Base-by-base conservation (phyloP, 768 basidiomycete species). In the Kwoniella shandongensis region DNA sequence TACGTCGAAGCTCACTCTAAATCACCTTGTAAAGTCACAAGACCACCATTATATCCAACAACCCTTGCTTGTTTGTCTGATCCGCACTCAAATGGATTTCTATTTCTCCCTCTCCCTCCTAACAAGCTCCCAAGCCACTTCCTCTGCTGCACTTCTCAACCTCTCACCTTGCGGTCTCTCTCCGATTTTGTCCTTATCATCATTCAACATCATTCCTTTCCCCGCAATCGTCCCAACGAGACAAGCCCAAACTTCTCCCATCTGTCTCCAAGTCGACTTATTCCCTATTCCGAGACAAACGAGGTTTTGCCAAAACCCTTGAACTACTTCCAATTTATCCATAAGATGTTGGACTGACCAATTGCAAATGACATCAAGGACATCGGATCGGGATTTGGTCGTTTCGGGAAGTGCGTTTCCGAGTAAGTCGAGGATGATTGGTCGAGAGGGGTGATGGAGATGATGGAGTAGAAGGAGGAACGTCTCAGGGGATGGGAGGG, bases 251-350 rank as follows among this genome's bases (percentile, higher is more conserved):
- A 54, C 59, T 32, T 51, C 49, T 0, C 54, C 53, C 29, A 61
- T 22, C 20, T 61, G 47, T 39, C 27, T 56, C 59, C 59, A 63
- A 0, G 44, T 48, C 17, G 23, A 35, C 25, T 26, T 13, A 18
- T 38, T 15, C 5, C 44, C 29, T 22, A 63, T 38, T 15, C 61
- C 61, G 4, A 63, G 42, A 27, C 32, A 35, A 41, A 51, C 53
- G 4, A 63, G 22, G 44, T 63, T 63, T 38, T 57, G 40, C 61
- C 61, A 63, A 5, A 63, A 39, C 1, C 61, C 61, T 27, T 63
- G 61, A n/a, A 63, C 10, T 11, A 26, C 26, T 20, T 49, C 51
- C 13, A 63, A 18, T 23, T n/a, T 45, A 3, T 20, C 27, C 51
- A 62, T 56, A n/a, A 62, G 46, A 17, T 62, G 44, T 12, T 51